These are phyloP conservation scores for Drosera capensis DNA, from an alignment of 148 eudicot genomes.

Conservation along the genomic window DNA sequence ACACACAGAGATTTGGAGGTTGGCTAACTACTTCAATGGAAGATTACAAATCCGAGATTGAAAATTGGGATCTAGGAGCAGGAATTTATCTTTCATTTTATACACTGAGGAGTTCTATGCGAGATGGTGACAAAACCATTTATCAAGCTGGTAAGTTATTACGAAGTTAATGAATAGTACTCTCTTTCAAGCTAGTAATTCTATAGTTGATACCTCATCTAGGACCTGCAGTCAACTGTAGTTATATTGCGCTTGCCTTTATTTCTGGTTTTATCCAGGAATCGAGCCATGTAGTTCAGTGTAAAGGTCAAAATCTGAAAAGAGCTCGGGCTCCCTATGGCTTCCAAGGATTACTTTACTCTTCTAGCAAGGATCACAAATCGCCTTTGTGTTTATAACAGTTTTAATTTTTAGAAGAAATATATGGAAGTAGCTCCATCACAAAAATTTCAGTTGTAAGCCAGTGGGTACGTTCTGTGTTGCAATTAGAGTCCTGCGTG, in stretches of 20 bases:
- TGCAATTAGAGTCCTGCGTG: too few relatives aligned
- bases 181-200: background rate
- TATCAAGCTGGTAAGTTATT: constrained; percentile 55
- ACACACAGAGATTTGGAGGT: constrained; percentile 70
- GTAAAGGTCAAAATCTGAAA: too few relatives aligned
- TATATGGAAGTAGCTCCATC: too few relatives aligned
- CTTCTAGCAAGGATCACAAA: too few relatives aligned
- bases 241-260: background rate
- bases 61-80: constrained; percentile 97
- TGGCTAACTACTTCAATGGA: constrained; percentile 88
- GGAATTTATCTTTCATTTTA: constrained; percentile 83
- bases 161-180: background rate
- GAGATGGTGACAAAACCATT: constrained; percentile 43
- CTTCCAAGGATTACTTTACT: too few relatives aligned
- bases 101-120: constrained; percentile 51
- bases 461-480: too few relatives aligned
- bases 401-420: too few relatives aligned
- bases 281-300: too few relatives aligned
- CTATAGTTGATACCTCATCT: constrained; percentile 2
- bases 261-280: too few relatives aligned
- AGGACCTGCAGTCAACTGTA: background rate
- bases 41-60: constrained; percentile 79
- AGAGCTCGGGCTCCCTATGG: too few relatives aligned
- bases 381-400: too few relatives aligned
- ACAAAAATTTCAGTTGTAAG: too few relatives aligned